phyloP scores from a whole-genome alignment of 306 rosid genomes.

The Sechiopsis laciniata region DNA sequence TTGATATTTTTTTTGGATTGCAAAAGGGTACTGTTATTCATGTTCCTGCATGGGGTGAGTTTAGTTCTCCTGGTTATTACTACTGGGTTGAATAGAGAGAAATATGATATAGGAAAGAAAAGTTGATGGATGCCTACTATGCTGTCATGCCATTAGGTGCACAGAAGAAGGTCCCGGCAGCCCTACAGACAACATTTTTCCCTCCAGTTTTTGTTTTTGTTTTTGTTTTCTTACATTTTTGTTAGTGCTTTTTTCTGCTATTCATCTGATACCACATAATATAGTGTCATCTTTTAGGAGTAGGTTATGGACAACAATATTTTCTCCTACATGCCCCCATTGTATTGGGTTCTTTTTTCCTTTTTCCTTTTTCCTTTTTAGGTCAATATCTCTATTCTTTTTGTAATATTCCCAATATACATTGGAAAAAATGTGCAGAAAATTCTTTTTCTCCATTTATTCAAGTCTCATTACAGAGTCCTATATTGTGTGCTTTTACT shows the following conservation, averaged over 20 bases:
- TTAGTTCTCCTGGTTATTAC: conserved; percentile 51
- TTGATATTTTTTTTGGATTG: conserved; percentile 50
- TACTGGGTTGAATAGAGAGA: conserved; percentile 5
- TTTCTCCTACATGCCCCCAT: conserved; percentile 61
- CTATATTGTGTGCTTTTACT: background rate
- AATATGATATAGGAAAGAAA: conserved; percentile 32
- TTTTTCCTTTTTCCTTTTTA: conserved; percentile 30
- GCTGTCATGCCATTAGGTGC: conserved; percentile 47
- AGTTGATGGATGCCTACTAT: conserved; percentile 30
- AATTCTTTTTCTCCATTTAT: conserved; percentile 36
- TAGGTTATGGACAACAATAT: conserved; percentile 64
- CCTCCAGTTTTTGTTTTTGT: conserved; percentile 6
- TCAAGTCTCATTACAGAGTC: background rate
- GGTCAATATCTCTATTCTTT: conserved; percentile 63
- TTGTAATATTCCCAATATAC: conserved; percentile 55
- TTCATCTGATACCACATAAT: conserved; percentile 46
- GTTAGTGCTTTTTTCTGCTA: conserved; percentile 31
- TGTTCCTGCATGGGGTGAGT: conserved; percentile 41
- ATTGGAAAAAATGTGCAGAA: conserved; percentile 71
- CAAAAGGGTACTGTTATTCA: conserved; percentile 50
- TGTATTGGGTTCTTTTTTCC: conserved; percentile 44
- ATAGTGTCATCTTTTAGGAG: conserved; percentile 46
- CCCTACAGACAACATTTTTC: conserved; percentile 35
- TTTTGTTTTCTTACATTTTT: no score
- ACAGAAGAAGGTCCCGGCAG: conserved; percentile 45